Evolutionary conservation across 805 yeast species (phyloP).

Genomic region (Ogataea ganodermae): DNA sequence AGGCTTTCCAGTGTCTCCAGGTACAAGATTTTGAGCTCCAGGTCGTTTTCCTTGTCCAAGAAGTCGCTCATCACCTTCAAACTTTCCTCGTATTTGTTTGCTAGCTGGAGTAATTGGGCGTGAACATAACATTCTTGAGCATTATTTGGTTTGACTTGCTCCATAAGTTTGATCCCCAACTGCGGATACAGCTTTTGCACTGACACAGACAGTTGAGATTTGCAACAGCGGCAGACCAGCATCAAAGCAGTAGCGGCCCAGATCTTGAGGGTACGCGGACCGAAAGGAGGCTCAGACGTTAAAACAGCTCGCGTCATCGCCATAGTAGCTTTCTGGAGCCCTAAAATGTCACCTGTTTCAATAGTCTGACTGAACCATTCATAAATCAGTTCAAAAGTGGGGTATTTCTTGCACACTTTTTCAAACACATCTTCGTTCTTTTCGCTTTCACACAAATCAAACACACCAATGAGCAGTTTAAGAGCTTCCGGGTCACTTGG

Average conservation of each 20-base stretch:
- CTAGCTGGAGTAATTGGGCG: conserved; percentile 48
- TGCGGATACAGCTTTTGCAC: conserved; percentile 57
- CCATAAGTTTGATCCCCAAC: conserved; percentile 61
- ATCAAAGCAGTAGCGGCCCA: conserved; percentile 62
- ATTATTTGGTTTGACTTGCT: conserved; percentile 49
- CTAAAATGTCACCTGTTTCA: conserved; percentile 46
- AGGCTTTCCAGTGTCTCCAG: conserved; percentile 46
- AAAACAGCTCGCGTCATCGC: conserved; percentile 38
- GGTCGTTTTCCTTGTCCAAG: conserved; percentile 46
- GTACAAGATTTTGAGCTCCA: conserved; percentile 62
- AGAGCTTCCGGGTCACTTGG: conserved; percentile 62
- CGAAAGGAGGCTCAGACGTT: conserved; percentile 16
- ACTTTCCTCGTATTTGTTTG: conserved; percentile 39
- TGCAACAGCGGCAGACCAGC: conserved; percentile 38
- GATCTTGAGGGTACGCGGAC: conserved; percentile 41
- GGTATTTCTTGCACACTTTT: conserved; percentile 57
- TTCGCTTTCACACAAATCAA: conserved; percentile 38
- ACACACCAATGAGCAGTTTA: conserved; percentile 47
- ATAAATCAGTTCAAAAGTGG: conserved; percentile 46
- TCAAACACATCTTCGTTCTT: conserved; percentile 53
- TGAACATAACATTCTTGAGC: conserved; percentile 70
- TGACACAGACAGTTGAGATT: conserved; percentile 41
- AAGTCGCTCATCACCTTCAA: conserved; percentile 34
- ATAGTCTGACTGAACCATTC: conserved; percentile 62
- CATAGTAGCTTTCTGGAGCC: conserved; percentile 57